phyloP scores from a whole-genome alignment of 1,284 basidiomycete genomes.

The Rhodofomes roseus region DNA sequence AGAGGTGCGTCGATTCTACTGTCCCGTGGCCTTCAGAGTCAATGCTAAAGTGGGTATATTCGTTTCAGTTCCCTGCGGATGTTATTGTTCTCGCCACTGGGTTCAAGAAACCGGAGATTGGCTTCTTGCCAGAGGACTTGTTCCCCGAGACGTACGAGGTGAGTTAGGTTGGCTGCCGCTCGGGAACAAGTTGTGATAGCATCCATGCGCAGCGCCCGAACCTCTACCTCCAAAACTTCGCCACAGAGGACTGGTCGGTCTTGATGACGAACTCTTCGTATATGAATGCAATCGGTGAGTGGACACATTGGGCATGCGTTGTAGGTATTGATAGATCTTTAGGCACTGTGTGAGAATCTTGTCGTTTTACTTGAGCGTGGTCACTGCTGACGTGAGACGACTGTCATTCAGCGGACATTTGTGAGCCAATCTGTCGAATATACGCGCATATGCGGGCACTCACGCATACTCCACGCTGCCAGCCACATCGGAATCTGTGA shows the following conservation, averaged over 20 bases:
- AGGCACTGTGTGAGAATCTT: constrained; percentile 27
- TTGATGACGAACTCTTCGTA: constrained; percentile 59
- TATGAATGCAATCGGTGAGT: constrained; percentile 45
- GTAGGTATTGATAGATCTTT: not conserved
- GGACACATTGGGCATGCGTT: not conserved
- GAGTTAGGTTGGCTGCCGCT: constrained; percentile 6
- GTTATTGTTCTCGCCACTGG: constrained; percentile 62
- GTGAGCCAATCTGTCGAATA: constrained; percentile 22
- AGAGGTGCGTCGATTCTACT: constrained; percentile 17
- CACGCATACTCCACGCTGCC: not conserved
- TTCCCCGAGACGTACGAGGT: constrained; percentile 57
- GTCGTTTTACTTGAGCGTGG: not conserved
- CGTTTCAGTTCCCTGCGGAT: constrained; percentile 43
- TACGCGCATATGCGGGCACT: not conserved
- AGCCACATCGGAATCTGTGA: constrained; percentile 52
- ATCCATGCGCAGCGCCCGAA: constrained; percentile 39
- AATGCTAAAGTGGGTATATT: not conserved
- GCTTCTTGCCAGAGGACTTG: constrained; percentile 53
- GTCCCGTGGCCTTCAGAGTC: not conserved
- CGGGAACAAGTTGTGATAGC: not conserved
- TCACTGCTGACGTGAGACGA: not conserved
- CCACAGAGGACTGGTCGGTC: constrained; percentile 54
- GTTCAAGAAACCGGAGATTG: constrained; percentile 51
- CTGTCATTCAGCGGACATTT: constrained; percentile 33
- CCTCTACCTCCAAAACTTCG: constrained; percentile 63